Evolutionary conservation across 2,329 filamentous ascomycete species (phyloP), one percentile per base, ranked within the genome.

Genomic region (Canariomyces notabilis): DNA sequence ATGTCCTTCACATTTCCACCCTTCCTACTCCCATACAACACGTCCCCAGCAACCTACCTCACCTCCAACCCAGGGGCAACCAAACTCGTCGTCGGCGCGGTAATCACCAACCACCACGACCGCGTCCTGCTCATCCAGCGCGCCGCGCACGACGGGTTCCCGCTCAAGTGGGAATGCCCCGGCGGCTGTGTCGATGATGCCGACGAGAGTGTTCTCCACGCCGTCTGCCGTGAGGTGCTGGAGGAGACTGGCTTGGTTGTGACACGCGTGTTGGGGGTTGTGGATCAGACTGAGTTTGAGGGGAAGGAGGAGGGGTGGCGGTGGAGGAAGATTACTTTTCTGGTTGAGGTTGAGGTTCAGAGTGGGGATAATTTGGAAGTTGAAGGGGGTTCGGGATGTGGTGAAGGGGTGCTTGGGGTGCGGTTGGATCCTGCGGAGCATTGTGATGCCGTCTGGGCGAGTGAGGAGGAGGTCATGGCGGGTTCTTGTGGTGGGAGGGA

Each of bases 41-140:
- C 38, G 19, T 23, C 50, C 1, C 37, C 42, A 2, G 7, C 19
- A 1, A 14, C 19, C 0, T 56, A 56, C 41, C 43, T 56, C 20
- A 4, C 48, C n/a, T 8, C 34, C 2, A 37, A 56, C 42, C 52
- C 55, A 0, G 11, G 31, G 19, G 5, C 52, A 5, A 39, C 23
- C 22, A 23, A 36, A 18, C 46, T 57, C 6, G 38, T 57, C 20
- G 52, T 55, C 18, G 39, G 44, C 33, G 52, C 49, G n/a, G 29
- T 55, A 2, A 37, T 57, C 22, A 32, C 53, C 19, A 33, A 47
- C 32, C 22, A 40, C 11, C 15, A 31, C 8, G n/a, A n/a, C n/a
- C 48, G 38, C n/a, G 42, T 46, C 7, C 54, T 57, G 6, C 46
- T 57, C n/a, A 43, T 57, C 37, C 55, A 56, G 16, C 55, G 55